These are phyloP conservation scores for Psidium friedrichsthalianum DNA, from an alignment of 345 rosid genomes.

Conservation along the genomic window DNA sequence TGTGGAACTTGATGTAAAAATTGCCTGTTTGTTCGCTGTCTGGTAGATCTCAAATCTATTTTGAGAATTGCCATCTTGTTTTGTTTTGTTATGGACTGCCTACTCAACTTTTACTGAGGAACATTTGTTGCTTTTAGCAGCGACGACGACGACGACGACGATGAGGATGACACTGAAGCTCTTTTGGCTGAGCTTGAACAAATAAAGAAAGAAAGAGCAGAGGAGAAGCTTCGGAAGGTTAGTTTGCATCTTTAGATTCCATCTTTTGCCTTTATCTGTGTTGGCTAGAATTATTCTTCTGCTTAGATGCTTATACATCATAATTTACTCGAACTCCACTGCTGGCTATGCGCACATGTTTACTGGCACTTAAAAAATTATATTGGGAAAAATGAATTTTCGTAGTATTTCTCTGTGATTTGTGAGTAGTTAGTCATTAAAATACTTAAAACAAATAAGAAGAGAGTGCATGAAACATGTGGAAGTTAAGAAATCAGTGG, in stretches of 20 bases:
- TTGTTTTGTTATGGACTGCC: not conserved
- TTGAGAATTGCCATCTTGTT: not conserved
- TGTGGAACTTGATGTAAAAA: not conserved
- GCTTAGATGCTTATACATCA: not conserved
- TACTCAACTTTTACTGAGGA: not conserved
- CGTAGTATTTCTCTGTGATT: not conserved
- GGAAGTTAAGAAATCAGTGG: not conserved
- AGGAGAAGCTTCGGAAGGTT: conserved; percentile 82
- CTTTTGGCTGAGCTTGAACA: conserved; percentile 92
- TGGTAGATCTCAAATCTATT: not conserved
- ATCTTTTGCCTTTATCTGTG: not conserved
- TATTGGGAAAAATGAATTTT: not conserved
- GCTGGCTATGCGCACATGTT: not conserved
- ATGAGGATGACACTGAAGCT: conserved; percentile 80
- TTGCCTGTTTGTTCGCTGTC: not conserved
- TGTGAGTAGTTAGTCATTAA: not conserved
- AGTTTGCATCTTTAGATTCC: not conserved
- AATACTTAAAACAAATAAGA: not conserved
- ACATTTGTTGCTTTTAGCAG: not conserved
- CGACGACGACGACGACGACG: conserved; percentile 3
- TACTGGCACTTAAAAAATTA: not conserved
- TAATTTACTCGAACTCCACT: not conserved
- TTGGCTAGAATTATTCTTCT: not conserved
- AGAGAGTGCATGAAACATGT: not conserved
- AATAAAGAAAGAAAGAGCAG: conserved; percentile 89